These are phyloP conservation scores for Colletotrichum orbiculare DNA, from an alignment of 2,329 filamentous ascomycete genomes.

Conservation along the genomic window DNA sequence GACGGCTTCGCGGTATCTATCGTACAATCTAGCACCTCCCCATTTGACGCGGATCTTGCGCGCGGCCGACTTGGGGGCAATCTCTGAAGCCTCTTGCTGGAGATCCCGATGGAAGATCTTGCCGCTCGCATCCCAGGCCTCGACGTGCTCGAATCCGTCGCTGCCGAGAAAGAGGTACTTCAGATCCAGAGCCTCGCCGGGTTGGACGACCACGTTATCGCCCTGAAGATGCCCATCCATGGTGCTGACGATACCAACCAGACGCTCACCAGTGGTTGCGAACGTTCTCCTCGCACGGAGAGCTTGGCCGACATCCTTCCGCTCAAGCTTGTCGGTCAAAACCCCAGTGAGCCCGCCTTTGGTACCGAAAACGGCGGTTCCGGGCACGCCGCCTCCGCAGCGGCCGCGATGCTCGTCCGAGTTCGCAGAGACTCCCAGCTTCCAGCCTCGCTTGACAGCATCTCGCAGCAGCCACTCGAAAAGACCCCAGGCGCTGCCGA, in stretches of 20 bases:
- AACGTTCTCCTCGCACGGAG: constrained; percentile 44
- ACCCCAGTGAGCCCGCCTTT: constrained; percentile 45
- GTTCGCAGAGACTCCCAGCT: constrained; percentile 48
- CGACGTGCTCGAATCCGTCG: constrained; percentile 42
- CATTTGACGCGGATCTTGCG: constrained; percentile 43
- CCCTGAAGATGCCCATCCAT: constrained; percentile 40
- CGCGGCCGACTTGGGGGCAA: not conserved
- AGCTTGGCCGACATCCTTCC: constrained; percentile 31
- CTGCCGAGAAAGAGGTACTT: constrained; percentile 42
- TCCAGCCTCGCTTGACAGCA: constrained; percentile 45
- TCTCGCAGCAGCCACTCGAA: constrained; percentile 50
- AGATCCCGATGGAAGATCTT: constrained; percentile 42
- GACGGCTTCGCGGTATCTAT: constrained; percentile 47
- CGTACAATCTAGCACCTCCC: constrained; percentile 47
- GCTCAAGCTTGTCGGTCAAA: constrained; percentile 37
- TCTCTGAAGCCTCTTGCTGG: constrained; percentile 37
- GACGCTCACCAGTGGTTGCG: constrained; percentile 45
- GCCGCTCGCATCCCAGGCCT: constrained; percentile 44
- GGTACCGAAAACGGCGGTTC: constrained; percentile 47
- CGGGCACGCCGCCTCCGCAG: constrained; percentile 49
- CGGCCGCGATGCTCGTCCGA: constrained; percentile 49
- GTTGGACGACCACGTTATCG: constrained; percentile 37
- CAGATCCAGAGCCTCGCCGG: constrained; percentile 29
- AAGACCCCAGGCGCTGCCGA: constrained; percentile 49
- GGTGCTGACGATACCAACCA: constrained; percentile 42